Percentiles rank a stretch among this genome's conserved stretches.
Conservation (phyloP, 768 basidiomycete genomes). For the Pleurotus djamor region DNA sequence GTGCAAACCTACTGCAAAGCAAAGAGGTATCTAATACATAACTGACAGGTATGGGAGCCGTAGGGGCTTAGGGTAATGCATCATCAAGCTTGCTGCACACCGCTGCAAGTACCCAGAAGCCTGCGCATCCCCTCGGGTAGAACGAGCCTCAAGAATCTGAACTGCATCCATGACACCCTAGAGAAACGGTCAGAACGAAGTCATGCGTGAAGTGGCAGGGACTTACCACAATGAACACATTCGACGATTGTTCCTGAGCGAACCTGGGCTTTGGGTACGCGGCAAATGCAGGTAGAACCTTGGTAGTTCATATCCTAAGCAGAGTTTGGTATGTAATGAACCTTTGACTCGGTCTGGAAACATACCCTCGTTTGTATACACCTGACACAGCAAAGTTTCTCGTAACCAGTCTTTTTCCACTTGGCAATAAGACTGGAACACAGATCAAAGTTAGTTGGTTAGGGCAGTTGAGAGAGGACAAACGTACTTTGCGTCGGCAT, state of each 20-base stretch:
- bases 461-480: too few relatives aligned
- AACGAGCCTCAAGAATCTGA: slow-evolving; percentile 60
- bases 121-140: not conserved
- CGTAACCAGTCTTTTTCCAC: slow-evolving; percentile 99
- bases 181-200: not conserved
- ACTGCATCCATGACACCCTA: slow-evolving; percentile 90
- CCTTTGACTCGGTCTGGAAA: slow-evolving; percentile 1
- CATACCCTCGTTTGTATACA: slow-evolving; percentile 92
- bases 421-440: slow-evolving; percentile 85
- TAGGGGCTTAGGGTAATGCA: too few relatives aligned
- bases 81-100: too few relatives aligned
- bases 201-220: slow-evolving; percentile 3
- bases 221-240: slow-evolving; percentile 95
- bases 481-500: slow-evolving; percentile 91
- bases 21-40: too few relatives aligned
- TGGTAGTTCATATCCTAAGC: slow-evolving; percentile 97
- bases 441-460: too few relatives aligned
- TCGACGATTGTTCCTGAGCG: slow-evolving; percentile 90
- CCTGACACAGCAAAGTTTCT: slow-evolving; percentile 94
- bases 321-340: not conserved
- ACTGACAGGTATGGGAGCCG: too few relatives aligned
- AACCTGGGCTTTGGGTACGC: slow-evolving; percentile 94
- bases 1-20: too few relatives aligned
- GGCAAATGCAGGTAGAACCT: slow-evolving; percentile 96
- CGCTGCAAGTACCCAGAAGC: too few relatives aligned